phyloP scores from a whole-genome alignment of 768 basidiomycete genomes.

The Pisolithus orientalis region DNA sequence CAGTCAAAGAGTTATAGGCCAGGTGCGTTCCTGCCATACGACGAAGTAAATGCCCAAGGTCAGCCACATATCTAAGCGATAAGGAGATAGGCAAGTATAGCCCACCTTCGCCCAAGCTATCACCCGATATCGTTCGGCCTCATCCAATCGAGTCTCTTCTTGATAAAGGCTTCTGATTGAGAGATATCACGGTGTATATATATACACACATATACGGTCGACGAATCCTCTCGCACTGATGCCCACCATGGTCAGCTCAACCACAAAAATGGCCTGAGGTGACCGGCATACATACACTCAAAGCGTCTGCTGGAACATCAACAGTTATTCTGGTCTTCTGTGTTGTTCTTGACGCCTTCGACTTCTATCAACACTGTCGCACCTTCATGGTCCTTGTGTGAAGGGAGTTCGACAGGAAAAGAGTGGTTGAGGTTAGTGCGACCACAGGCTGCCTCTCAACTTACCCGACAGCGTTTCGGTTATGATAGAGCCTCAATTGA shows the following conservation, averaged over 20 bases:
- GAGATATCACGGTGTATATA: not conserved
- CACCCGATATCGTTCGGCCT: slow-evolving; percentile 41
- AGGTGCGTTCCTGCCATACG: slow-evolving; percentile 31
- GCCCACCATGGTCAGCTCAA: slow-evolving; percentile 60
- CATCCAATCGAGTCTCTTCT: slow-evolving; percentile 59
- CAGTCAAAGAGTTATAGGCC: slow-evolving; percentile 44
- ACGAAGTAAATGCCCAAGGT: not conserved
- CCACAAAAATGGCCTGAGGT: slow-evolving; percentile 16
- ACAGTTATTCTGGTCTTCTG: not conserved
- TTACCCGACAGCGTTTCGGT: not conserved
- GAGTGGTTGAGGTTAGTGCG: not conserved
- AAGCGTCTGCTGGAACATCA: not conserved
- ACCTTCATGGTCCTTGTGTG: too few species aligned
- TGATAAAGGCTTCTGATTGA: slow-evolving; percentile 48
- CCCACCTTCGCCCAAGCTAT: slow-evolving; percentile 56
- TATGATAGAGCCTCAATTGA: not conserved
- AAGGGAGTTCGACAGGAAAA: too few species aligned
- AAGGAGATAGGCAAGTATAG: slow-evolving; percentile 9
- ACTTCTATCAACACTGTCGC: too few species aligned
- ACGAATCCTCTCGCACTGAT: slow-evolving; percentile 31
- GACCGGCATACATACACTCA: not conserved
- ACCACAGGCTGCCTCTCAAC: not conserved
- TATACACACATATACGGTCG: too few species aligned
- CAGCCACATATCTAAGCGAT: slow-evolving; percentile 20
- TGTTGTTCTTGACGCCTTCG: not conserved